Conservation (phyloP, 192 early-diverging fungal genomes). For the Glomus cerebriforme region DNA sequence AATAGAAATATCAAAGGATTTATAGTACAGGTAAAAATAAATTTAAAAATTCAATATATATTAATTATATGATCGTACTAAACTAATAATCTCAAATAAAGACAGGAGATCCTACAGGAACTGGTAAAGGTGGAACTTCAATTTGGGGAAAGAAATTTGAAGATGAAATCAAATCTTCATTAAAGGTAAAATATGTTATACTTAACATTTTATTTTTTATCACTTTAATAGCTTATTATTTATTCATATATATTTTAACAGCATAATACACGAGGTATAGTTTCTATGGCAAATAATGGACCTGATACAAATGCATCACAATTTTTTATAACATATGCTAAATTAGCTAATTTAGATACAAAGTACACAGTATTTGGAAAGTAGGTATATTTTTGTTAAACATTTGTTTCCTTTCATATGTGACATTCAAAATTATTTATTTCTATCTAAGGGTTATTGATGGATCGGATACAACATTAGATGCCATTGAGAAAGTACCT, state of each 20-base stretch:
- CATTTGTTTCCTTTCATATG: not conserved
- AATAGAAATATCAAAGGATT: constrained; percentile 78
- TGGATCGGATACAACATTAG: constrained; percentile 78
- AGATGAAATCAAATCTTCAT: constrained; percentile 75
- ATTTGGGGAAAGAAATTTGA: constrained; percentile 84
- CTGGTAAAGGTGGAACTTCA: constrained; percentile 82
- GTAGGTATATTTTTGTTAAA: constrained; percentile 42
- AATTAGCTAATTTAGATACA: constrained; percentile 84
- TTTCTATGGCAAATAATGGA: constrained; percentile 93
- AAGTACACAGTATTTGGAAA: constrained; percentile 94
- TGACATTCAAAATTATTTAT: not conserved
- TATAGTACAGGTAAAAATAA: constrained; percentile 68
- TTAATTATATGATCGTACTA: not conserved
- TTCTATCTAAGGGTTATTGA: constrained; percentile 71
- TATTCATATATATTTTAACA: no score
- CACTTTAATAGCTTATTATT: not conserved
- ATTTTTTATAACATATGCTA: constrained; percentile 89
- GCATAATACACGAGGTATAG: constrained; percentile 85
- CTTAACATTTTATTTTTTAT: not conserved
- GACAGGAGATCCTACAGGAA: constrained; percentile 87
- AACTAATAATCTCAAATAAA: constrained; percentile 30
- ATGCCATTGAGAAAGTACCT: constrained; percentile 83
- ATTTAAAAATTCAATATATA: not conserved
- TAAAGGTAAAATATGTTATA: constrained; percentile 62
- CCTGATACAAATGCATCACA: constrained; percentile 89